These are phyloP conservation scores for Umbilicaria muhlenbergii DNA, from an alignment of 495 filamentous ascomycete genomes.

Conservation along the genomic window DNA sequence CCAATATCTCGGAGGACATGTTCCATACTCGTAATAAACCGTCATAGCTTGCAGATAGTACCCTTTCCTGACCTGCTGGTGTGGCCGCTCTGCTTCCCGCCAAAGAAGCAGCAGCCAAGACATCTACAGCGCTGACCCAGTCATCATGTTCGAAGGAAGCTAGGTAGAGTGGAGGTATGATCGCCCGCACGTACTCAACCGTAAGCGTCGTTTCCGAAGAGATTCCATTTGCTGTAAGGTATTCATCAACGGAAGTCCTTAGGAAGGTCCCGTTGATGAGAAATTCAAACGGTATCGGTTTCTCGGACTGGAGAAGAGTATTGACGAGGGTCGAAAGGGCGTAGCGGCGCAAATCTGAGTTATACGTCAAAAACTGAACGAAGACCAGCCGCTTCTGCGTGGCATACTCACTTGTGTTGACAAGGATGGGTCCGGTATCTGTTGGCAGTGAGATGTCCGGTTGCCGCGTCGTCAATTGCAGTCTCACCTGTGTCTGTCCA, in stretches of 20 bases:
- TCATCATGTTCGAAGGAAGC: constrained; percentile 90
- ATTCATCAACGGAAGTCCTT: constrained; percentile 75
- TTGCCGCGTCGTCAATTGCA: constrained; percentile 43
- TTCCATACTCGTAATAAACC: constrained; percentile 81
- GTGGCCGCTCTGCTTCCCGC: constrained; percentile 29
- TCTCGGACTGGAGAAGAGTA: constrained; percentile 62
- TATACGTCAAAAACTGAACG: constrained; percentile 5
- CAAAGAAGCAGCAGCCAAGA: constrained; percentile 50
- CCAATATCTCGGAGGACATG: constrained; percentile 60
- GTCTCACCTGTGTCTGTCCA: constrained; percentile 33
- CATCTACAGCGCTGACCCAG: constrained; percentile 88
- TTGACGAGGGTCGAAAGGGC: constrained; percentile 87
- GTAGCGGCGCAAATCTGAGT: constrained; percentile 65
- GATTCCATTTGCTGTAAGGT: constrained; percentile 69
- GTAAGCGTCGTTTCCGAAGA: constrained; percentile 73
- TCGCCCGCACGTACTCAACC: constrained; percentile 82
- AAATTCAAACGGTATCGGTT: constrained; percentile 89
- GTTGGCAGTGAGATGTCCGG: constrained; percentile 45
- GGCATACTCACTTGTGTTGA: constrained; percentile 40
- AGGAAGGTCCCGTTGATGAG: constrained; percentile 84
- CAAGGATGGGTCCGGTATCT: constrained; percentile 44
- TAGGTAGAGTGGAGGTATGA: constrained; percentile 74
- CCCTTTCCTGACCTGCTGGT: constrained; percentile 41
- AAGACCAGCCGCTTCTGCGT: not conserved
- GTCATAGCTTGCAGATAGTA: constrained; percentile 84